Conservation (phyloP, 108 stramenopile species). For the Pseudonitzschia delicatissima region DNA sequence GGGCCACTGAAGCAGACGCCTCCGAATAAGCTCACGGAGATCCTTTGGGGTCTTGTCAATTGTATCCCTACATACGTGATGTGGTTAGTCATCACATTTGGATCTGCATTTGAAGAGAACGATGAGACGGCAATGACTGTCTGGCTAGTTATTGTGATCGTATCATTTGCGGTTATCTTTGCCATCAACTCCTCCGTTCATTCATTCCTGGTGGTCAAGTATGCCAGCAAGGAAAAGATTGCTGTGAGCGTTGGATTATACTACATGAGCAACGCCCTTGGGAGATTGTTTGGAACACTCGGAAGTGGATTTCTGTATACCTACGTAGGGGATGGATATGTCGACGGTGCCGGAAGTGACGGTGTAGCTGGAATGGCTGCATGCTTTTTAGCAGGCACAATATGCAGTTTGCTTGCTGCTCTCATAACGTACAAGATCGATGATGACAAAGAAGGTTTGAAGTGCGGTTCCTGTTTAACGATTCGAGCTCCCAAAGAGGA, state of each 20-base stretch:
- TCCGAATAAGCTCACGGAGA: slow-evolving; percentile 84
- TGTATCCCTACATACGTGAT: slow-evolving; percentile 66
- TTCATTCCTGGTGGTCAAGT: slow-evolving; percentile 92
- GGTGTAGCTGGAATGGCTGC: slow-evolving; percentile 72
- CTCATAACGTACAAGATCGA: slow-evolving; percentile 70
- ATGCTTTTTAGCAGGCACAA: slow-evolving; percentile 81
- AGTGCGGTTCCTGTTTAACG: slow-evolving; percentile 62
- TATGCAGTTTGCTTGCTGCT: slow-evolving; percentile 72
- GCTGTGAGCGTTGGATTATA: slow-evolving; percentile 92
- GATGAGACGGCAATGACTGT: slow-evolving; percentile 54
- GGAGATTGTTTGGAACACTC: slow-evolving; percentile 87
- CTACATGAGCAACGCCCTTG: slow-evolving; percentile 95
- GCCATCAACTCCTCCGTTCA: slow-evolving; percentile 93
- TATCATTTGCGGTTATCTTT: slow-evolving; percentile 87
- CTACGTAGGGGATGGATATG: slow-evolving; percentile 74
- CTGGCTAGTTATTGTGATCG: slow-evolving; percentile 66
- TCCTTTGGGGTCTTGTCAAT: slow-evolving; percentile 83
- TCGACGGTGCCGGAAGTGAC: slow-evolving; percentile 61
- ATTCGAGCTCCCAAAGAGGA: slow-evolving; percentile 20
- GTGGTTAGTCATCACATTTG: slow-evolving; percentile 53
- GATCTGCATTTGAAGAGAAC: slow-evolving; percentile 52
- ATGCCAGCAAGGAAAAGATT: slow-evolving; percentile 87
- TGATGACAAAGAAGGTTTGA: slow-evolving; percentile 69
- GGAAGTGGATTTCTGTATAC: slow-evolving; percentile 87
- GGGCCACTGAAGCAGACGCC: slow-evolving; percentile 79